Percentiles rank a stretch among this genome's conserved stretches.
phyloP scores from a whole-genome alignment of 106 monocot genomes.

The Dioscorea dumetorum region DNA sequence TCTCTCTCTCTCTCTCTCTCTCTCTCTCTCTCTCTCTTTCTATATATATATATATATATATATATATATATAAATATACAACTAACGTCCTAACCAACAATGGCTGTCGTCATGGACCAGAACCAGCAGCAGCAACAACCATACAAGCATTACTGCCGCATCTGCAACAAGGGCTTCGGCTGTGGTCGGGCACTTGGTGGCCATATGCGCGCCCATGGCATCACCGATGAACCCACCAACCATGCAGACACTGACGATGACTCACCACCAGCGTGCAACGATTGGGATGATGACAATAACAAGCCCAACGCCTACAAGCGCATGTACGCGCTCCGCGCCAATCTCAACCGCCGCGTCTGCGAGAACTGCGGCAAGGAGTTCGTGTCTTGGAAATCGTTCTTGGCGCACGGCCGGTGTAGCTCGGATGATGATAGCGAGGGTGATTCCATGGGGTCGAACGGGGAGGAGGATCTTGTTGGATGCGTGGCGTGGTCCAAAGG shows the following conservation, averaged over 20 bases:
- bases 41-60: no score
- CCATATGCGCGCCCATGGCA: conserved; percentile 77
- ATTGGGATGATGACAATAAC: conserved; percentile 6
- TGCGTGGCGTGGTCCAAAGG: conserved; percentile 46
- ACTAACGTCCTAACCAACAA: not conserved
- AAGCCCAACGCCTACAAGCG: conserved; percentile 4
- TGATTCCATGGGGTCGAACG: conserved; percentile 6
- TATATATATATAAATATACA: no score
- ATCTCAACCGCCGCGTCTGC: conserved; percentile 44
- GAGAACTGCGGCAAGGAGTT: conserved; percentile 68
- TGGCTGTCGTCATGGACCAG: conserved; percentile 34
- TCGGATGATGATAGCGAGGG: conserved; percentile 16
- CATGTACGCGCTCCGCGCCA: conserved; percentile 64
- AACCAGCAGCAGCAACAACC: conserved; percentile 6
- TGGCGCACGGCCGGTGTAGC: conserved; percentile 49
- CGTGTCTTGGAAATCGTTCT: conserved; percentile 61
- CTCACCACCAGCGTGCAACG: not conserved
- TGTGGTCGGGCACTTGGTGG: conserved; percentile 70
- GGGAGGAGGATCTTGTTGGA: conserved; percentile 10
- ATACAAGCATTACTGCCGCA: conserved; percentile 59
- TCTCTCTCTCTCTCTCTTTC: not conserved
- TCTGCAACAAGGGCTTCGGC: conserved; percentile 32
- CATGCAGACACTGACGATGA: conserved; percentile 4
- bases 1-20: not conserved
- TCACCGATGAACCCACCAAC: conserved; percentile 28